Evolutionary conservation across 441 rosid genomes (phyloP), one percentile per base, ranked within the genome.

Genomic region (Erysimum cheiri): DNA sequence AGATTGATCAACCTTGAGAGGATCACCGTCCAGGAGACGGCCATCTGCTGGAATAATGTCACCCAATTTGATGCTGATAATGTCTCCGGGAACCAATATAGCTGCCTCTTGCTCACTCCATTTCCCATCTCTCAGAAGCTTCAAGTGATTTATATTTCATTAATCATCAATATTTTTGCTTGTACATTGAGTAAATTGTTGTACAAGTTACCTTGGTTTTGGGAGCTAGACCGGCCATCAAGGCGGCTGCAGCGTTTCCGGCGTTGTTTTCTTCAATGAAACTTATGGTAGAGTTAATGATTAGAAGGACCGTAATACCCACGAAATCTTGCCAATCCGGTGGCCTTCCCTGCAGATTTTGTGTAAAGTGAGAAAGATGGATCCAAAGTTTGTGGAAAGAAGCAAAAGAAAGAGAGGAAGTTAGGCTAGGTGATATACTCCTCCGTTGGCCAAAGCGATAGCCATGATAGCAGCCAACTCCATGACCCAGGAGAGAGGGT

Each of bases 141-240:
- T 29, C 39, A 43, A 31, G 53, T 35, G 52, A 49, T 19, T 40
- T 10, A 67, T 9, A 61, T n/a, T 4, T 24, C 59, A 36, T 49
- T 9, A 47, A 13, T 6, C n/a, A 60, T 26, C 40, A 52, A 40
- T 6, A 19, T 6, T 3, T 63, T 3, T 6, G 12, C 7, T 28
- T 5, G 5, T 53, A 35, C 32, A 43, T 58, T 29, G 58, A 54
- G 31, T 14, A 19, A 50, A 15, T n/a, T 36, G 14, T 5, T 12
- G 49, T 33, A 37, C 4, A 62, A 44, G 12, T 54, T 64, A 84
- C 88, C 76, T 85, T 87, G 55, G 91, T 81, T 80, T 88, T 82
- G 24, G 94, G 94, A 60, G 94, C 91, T 47, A 88, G 82, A 74
- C 94, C 87, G 0, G 94, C 91, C 94, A 88, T 88, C 39, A 88